Evolutionary conservation across 2,329 filamentous ascomycete species (phyloP), one percentile per base, ranked within the genome.

Genomic region (Fusarium goolgardi): DNA sequence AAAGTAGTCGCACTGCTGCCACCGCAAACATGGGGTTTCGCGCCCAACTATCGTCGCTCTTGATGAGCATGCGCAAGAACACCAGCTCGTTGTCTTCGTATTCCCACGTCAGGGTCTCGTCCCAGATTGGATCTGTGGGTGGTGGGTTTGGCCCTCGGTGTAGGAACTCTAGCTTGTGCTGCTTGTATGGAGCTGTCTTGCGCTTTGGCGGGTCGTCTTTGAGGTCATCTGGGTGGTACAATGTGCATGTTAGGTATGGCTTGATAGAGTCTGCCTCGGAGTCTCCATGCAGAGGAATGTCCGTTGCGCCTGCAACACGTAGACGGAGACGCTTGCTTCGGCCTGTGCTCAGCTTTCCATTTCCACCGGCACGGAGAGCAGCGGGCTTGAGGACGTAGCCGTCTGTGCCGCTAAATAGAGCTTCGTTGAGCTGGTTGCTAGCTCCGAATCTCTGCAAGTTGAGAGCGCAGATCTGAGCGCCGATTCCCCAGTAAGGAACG

Each of bases 391-490:
- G 79, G 1, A 91, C 84, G 71, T 86, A 91, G 10, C 89, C 89
- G 29, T 87, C 86, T 0, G 88, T 87, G 15, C 88, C 88, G 46
- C 81, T 83, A 75, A 91, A 91, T 1, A 91, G 80, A 0, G 89
- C 89, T 71, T 90, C 88, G 73, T 91, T 91, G 67, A 91, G 80
- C 75, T 91, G 89, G 79, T 89, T 88, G 71, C 84, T 84, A 9
- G 85, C 84, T 34, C 87, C 88, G 67, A 90, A 91, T 0, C 84
- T 89, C 72, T 91, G 89, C 86, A 88, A 89, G 77, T 91, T 91
- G 53, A 91, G 81, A 5, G 89, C 89, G 73, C 88, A 90, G 46
- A 91, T 88, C 71, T 91, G 89, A 4, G 89, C 88, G 2, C 89
- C 89, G 6, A 90, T 75, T 9, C 83, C 87, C 89, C 89, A 91